phyloP scores from a whole-genome alignment of 1,139 yeast genomes.

The Sporopachydermia cereana region DNA sequence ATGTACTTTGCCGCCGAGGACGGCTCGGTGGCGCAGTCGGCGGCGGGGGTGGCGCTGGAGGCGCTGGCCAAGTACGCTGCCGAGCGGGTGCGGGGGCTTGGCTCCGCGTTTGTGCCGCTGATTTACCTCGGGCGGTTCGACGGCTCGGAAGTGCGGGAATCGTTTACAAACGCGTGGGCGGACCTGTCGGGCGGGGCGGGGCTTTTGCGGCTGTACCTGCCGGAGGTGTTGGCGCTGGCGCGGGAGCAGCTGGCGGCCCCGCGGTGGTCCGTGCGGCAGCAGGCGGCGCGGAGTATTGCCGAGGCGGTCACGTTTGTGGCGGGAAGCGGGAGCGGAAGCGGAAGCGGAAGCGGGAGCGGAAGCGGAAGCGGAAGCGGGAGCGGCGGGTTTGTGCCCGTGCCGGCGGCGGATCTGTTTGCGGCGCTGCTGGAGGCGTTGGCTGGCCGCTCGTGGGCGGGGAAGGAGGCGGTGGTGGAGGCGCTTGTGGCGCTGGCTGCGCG shows the following conservation, averaged over 20 bases:
- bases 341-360: constrained; percentile 22
- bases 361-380: constrained; percentile 15
- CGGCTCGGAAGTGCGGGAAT: constrained; percentile 30
- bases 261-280: constrained; percentile 55
- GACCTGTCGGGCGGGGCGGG: constrained; percentile 69
- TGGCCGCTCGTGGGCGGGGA: constrained; percentile 87
- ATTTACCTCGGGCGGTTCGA: constrained; percentile 74
- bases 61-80: constrained; percentile 61
- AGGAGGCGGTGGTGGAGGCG: constrained; percentile 64
- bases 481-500: constrained; percentile 46
- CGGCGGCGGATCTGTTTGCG: constrained; percentile 31
- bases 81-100: constrained; percentile 52
- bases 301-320: constrained; percentile 35
- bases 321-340: constrained; percentile 24
- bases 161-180: constrained; percentile 63
- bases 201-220: constrained; percentile 56
- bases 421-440: constrained; percentile 50
- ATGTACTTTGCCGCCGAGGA: constrained; percentile 53
- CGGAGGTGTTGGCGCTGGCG: constrained; percentile 54
- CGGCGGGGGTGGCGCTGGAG: constrained; percentile 53
- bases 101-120: constrained; percentile 62
- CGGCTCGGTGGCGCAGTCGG: constrained; percentile 16
- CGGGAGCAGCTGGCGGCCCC: constrained; percentile 41
- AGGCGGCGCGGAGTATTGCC: constrained; percentile 60
- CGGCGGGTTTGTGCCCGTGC: constrained; percentile 15